phyloP scores from a whole-genome alignment of 2,329 filamentous ascomycete species.

The Chaetomium sp. region DNA sequence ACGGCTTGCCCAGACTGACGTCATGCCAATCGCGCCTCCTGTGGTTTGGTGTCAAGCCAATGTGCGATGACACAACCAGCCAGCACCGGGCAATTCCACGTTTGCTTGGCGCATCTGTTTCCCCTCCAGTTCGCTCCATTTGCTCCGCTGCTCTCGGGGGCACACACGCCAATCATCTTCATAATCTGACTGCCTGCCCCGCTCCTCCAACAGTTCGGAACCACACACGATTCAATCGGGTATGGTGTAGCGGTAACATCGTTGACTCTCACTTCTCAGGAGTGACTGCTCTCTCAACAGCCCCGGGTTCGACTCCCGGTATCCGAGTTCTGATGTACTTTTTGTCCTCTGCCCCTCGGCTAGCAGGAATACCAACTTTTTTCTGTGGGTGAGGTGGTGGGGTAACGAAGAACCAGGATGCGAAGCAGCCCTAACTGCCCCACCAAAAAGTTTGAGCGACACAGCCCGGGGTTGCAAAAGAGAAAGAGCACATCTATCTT shows the following conservation, averaged over 20 bases:
- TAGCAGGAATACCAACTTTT: background rate
- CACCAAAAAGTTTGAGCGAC: background rate
- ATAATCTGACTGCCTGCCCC: background rate
- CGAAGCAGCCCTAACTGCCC: background rate
- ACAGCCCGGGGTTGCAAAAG: background rate
- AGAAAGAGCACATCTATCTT: background rate
- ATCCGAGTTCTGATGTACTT: constrained; percentile 21
- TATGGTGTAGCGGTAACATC: constrained; percentile 3
- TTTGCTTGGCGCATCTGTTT: background rate
- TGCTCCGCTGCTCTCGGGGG: background rate
- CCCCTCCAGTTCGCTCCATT: background rate
- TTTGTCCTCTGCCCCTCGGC: background rate
- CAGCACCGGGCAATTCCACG: too few species aligned
- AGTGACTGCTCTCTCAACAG: constrained; percentile 6
- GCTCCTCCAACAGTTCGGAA: background rate
- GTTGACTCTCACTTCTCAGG: constrained; percentile 5
- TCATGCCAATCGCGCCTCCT: background rate
- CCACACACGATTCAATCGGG: background rate
- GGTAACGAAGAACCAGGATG: background rate
- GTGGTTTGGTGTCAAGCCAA: background rate
- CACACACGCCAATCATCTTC: background rate
- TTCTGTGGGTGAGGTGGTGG: background rate
- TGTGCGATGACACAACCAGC: background rate
- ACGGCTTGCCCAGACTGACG: background rate
- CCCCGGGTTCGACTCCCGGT: constrained; percentile 18